phyloP scores from a whole-genome alignment of 768 basidiomycete species.

The Phanerochaete carnosa region DNA sequence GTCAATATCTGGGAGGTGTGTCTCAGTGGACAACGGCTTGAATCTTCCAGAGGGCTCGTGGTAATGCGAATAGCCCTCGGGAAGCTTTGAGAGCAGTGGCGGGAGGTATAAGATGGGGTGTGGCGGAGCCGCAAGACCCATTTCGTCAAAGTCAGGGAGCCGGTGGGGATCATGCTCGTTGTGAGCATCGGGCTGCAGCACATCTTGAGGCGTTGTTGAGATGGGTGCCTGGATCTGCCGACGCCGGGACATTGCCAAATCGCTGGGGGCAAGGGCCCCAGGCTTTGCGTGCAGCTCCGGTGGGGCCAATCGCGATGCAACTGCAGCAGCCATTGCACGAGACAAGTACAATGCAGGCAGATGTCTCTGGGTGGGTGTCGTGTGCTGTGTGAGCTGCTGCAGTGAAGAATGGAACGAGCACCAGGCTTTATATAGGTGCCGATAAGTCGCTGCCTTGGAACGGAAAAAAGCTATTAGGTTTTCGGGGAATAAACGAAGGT shows the following conservation, averaged over 20 bases:
- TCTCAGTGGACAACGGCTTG: constrained; percentile 45
- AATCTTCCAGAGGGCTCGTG: background rate
- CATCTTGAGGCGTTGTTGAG: background rate
- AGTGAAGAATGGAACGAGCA: background rate
- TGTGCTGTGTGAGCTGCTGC: background rate
- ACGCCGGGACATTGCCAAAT: background rate
- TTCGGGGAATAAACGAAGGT: background rate
- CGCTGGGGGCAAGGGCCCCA: constrained; percentile 1
- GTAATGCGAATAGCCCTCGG: constrained; percentile 34
- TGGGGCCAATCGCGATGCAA: background rate
- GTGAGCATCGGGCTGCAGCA: background rate
- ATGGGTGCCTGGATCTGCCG: background rate
- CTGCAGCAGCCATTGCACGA: background rate
- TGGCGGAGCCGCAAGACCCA: constrained; percentile 28
- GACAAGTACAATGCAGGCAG: background rate
- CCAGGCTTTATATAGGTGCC: background rate
- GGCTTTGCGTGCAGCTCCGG: background rate
- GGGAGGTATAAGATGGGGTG: constrained; percentile 75
- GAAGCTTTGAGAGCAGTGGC: constrained; percentile 78
- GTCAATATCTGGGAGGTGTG: constrained; percentile 77
- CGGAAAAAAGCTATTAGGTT: background rate
- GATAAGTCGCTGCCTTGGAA: background rate
- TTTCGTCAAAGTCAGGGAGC: constrained; percentile 47
- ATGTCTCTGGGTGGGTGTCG: background rate
- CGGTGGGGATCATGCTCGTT: constrained; percentile 48